Percentiles rank a stretch among this genome's conserved stretches.
These are phyloP conservation scores for Leishmania gerbilli DNA, from an alignment of 208 protist genomes.

Conservation along the genomic window DNA sequence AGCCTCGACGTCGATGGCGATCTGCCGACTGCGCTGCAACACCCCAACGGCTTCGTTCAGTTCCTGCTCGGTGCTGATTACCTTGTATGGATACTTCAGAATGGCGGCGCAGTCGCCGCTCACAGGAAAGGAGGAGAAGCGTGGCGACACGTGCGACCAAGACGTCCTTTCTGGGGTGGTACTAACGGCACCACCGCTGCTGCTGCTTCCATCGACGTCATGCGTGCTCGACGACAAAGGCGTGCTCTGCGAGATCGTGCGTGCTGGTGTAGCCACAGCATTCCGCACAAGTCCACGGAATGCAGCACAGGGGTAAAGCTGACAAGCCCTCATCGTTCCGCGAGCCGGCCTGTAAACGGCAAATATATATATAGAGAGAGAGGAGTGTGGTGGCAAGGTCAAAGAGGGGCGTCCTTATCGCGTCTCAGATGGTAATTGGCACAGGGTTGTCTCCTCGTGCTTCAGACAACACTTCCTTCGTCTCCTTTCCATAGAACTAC, in stretches of 20 bases:
- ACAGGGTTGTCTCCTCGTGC: not conserved
- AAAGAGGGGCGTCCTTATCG: not conserved
- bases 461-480: not conserved
- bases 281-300: not conserved
- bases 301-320: not conserved
- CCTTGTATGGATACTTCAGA: slow-evolving; percentile 65
- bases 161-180: not conserved
- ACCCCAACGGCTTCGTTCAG: slow-evolving; percentile 39
- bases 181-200: not conserved
- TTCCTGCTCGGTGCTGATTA: slow-evolving; percentile 56
- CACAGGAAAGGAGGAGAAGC: not conserved
- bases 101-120: slow-evolving; percentile 22
- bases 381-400: not conserved
- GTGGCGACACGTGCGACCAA: not conserved
- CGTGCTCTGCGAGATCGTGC: slow-evolving; percentile 7
- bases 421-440: not conserved
- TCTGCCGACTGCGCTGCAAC: slow-evolving; percentile 36
- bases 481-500: not conserved
- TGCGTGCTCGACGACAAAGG: not conserved
- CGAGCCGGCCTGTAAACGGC: not conserved
- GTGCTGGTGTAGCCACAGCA: not conserved
- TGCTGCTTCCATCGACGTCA: not conserved
- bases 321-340: not conserved
- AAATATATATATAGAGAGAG: not conserved
- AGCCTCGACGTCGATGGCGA: slow-evolving; percentile 89